Conservation (phyloP, 2,329 filamentous ascomycete genomes). For the Paracoccidioides brasiliensis region DNA sequence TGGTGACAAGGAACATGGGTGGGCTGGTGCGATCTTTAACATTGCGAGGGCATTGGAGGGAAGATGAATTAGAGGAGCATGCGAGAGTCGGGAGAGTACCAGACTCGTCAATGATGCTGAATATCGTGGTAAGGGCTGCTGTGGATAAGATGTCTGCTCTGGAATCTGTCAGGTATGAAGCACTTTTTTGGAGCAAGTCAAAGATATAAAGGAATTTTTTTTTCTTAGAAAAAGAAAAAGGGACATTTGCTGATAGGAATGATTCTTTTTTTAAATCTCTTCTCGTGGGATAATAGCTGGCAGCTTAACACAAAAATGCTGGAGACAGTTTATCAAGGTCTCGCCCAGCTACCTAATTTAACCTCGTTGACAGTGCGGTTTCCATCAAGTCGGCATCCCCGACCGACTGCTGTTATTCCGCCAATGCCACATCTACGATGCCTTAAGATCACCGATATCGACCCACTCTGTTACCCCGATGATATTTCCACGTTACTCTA, state of each 20-base stretch:
- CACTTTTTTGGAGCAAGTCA: background rate
- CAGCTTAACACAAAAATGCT: conserved; percentile 48
- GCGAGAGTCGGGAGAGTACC: conserved; percentile 45
- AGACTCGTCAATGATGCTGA: conserved; percentile 52
- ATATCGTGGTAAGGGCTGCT: conserved; percentile 45
- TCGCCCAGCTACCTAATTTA: conserved; percentile 38
- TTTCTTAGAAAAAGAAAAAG: background rate
- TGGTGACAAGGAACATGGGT: conserved; percentile 44
- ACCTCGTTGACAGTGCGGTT: conserved; percentile 44
- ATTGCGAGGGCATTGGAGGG: conserved; percentile 45
- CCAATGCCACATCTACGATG: conserved; percentile 42
- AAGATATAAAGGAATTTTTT: background rate
- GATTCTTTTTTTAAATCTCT: background rate
- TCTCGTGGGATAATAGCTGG: conserved; percentile 33
- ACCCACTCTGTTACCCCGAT: conserved; percentile 52
- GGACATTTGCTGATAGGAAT: conserved; percentile 1
- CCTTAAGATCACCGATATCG: conserved; percentile 46
- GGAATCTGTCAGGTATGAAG: conserved; percentile 37
- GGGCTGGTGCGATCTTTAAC: conserved; percentile 40
- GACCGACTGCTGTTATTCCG: conserved; percentile 44
- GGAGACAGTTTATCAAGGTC: conserved; percentile 44
- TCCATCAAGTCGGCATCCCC: conserved; percentile 42
- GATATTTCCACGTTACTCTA: conserved; percentile 45
- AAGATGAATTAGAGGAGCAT: conserved; percentile 45
- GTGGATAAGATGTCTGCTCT: conserved; percentile 46